These are phyloP conservation scores for Neurospora tetrasperma DNA, from an alignment of 495 filamentous ascomycete species.

Conservation along the genomic window DNA sequence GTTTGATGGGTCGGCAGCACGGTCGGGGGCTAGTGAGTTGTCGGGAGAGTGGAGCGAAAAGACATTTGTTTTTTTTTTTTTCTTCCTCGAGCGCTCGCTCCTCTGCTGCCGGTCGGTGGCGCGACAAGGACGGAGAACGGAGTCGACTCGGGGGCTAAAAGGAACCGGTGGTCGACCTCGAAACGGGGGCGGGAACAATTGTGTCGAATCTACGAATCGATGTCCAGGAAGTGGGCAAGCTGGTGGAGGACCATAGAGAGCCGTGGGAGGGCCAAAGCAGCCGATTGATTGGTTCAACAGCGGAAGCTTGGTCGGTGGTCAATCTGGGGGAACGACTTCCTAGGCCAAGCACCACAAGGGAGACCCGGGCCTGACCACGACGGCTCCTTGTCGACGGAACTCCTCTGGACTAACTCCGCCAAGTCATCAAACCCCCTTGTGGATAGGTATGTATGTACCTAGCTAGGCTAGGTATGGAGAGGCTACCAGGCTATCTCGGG, in stretches of 20 bases:
- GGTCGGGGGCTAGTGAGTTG: neutral
- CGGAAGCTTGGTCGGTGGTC: neutral
- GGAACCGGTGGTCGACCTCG: neutral
- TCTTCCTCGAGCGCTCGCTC: neutral
- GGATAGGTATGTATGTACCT: neutral
- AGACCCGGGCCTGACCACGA: neutral
- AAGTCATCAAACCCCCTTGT: neutral
- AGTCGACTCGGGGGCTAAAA: slow-evolving; percentile 16
- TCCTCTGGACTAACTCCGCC: neutral
- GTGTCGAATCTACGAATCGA: neutral
- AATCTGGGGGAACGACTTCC: neutral
- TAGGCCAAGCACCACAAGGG: neutral
- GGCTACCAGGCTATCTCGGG: neutral
- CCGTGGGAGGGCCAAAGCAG: neutral
- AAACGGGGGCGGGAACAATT: neutral
- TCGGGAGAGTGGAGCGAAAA: neutral
- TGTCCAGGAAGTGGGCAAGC: neutral
- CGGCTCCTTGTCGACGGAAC: neutral
- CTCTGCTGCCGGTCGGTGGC: slow-evolving; percentile 12
- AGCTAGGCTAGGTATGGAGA: neutral
- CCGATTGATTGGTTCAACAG: neutral
- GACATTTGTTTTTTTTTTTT: slow-evolving; percentile 16
- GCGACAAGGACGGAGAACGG: slow-evolving; percentile 10
- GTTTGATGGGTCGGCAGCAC: neutral
- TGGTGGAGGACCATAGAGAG: neutral